Conservation (phyloP, 495 filamentous ascomycete genomes). For the Penicillium egyptiacum region DNA sequence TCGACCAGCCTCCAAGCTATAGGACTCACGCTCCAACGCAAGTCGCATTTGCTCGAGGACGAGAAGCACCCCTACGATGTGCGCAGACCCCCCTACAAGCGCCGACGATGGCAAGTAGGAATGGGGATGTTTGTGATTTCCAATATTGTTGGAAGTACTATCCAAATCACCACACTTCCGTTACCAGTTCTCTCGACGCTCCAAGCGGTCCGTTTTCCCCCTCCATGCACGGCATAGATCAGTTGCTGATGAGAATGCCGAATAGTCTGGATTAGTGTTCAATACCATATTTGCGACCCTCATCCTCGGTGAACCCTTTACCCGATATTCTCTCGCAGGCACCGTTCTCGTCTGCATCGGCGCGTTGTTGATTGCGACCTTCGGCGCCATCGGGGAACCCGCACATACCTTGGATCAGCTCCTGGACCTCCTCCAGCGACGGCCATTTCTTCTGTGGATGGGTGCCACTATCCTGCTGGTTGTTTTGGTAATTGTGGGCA, state of each 20-base stretch:
- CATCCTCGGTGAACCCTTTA: constrained; percentile 93
- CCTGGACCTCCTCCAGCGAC: constrained; percentile 68
- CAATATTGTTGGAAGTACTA: constrained; percentile 90
- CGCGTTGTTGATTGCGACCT: constrained; percentile 85
- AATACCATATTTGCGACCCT: constrained; percentile 96
- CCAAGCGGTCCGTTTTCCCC: constrained; percentile 64
- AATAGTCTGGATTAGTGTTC: constrained; percentile 85
- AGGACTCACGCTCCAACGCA: constrained; percentile 96
- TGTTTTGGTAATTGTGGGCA: constrained; percentile 60
- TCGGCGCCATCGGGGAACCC: constrained; percentile 93
- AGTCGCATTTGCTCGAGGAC: constrained; percentile 97
- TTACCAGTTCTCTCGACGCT: constrained; percentile 93
- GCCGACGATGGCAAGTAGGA: constrained; percentile 93
- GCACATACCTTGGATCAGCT: constrained; percentile 85
- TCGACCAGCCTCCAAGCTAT: constrained; percentile 93
- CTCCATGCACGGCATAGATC: constrained; percentile 3
- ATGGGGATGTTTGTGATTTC: constrained; percentile 96
- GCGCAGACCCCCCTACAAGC: constrained; percentile 81
- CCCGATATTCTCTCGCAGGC: constrained; percentile 81
- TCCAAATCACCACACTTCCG: constrained; percentile 96
- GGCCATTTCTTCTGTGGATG: constrained; percentile 91
- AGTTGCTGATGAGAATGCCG: neutral
- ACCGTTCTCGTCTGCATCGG: constrained; percentile 85
- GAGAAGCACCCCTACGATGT: constrained; percentile 79
- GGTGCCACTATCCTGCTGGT: constrained; percentile 71